phyloP scores from a whole-genome alignment of 2,329 filamentous ascomycete species.

The Bimuria novae-zelandiae region DNA sequence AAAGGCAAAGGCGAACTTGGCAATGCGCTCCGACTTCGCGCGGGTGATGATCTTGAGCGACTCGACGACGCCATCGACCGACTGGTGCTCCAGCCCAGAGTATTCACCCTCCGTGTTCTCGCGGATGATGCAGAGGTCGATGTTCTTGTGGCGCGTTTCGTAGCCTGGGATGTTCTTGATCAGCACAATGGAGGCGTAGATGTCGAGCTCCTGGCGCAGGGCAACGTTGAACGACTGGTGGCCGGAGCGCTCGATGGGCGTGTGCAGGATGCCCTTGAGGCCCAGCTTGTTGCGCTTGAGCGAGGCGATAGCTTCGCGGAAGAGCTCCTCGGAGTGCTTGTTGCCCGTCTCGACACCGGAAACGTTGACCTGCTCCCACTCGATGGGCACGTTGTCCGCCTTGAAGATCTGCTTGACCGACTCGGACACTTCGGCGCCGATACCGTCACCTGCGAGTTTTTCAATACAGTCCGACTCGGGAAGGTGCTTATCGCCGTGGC shows the following conservation, averaged over 20 bases:
- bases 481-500: conserved; percentile 21
- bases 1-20: conserved; percentile 98
- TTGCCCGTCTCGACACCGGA: conserved; percentile 84
- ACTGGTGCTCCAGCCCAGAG: conserved; percentile 98
- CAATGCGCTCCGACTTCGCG: conserved; percentile 98
- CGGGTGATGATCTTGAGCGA: conserved; percentile 99
- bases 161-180: conserved; percentile 99
- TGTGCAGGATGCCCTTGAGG: conserved; percentile 98
- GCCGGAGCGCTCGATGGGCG: conserved; percentile 91
- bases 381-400: conserved; percentile 96
- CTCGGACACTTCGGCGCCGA: conserved; percentile 96
- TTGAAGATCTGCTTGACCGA: conserved; percentile 99
- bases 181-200: conserved; percentile 95
- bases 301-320: conserved; percentile 92
- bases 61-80: conserved; percentile 93
- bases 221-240: conserved; percentile 99
- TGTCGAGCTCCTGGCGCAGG: conserved; percentile 98
- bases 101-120: conserved; percentile 99
- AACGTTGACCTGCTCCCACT: conserved; percentile 98
- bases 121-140: conserved; percentile 99
- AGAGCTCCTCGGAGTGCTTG: conserved; percentile 90
- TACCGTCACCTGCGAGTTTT: conserved; percentile 73
- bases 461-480: conserved; percentile 21
- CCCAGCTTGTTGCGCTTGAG: conserved; percentile 98
- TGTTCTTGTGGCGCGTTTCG: conserved; percentile 93